A percentile compares a stretch with the other conserved stretches of the same genome.
Conservation (phyloP, 176 grass and related monocot genomes). For the Poa pratensis region DNA sequence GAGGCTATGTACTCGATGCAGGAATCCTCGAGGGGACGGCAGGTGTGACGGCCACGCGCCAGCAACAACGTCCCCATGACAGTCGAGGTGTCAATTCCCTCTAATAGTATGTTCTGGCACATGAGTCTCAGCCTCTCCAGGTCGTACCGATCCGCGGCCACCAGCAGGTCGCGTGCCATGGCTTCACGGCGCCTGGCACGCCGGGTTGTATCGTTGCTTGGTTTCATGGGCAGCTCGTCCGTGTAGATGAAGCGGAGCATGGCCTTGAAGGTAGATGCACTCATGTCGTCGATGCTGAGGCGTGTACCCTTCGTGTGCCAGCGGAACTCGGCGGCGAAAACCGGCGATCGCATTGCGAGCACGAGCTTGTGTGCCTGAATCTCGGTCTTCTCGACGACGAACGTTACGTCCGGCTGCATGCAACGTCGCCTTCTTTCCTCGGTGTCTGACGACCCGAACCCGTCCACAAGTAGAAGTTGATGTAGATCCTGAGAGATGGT, state of each 20-base stretch:
- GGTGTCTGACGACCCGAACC: no score
- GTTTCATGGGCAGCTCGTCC: neutral
- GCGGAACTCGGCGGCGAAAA: neutral
- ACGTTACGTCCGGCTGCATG: neutral
- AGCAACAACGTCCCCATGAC: neutral
- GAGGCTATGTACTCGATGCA: conserved; percentile 3
- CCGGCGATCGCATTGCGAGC: neutral
- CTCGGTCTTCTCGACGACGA: neutral
- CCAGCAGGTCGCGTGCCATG: neutral
- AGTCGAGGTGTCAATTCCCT: neutral
- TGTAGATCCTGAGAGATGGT: neutral
- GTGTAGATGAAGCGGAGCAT: conserved; percentile 23
- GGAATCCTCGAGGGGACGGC: neutral
- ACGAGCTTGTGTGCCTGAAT: conserved; percentile 11
- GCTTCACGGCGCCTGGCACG: neutral
- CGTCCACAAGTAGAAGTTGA: neutral
- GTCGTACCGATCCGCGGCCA: neutral
- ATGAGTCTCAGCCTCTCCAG: neutral
- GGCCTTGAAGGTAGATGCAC: neutral
- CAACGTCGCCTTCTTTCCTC: neutral
- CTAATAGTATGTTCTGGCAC: neutral
- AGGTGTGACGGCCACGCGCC: neutral
- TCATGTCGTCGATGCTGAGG: neutral
- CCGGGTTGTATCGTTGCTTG: neutral
- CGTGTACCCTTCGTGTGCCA: neutral